Conservation (phyloP, 2,329 filamentous ascomycete species). For the Lachnellula subtilissima region DNA sequence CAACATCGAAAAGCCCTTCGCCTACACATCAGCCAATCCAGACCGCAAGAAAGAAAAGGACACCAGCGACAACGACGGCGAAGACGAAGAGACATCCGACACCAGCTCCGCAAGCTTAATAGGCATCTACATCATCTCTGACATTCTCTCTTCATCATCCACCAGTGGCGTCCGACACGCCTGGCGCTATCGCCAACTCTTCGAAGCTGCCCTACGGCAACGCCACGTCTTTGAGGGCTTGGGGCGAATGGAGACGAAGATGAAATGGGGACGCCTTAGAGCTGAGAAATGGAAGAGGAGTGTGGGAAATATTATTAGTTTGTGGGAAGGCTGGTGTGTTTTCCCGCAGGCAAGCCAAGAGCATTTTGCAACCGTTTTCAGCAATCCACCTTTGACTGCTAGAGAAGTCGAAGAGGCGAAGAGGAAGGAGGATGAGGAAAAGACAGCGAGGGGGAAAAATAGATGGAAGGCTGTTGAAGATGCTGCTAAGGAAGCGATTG, state of each 20-base stretch:
- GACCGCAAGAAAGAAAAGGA: constrained; percentile 39
- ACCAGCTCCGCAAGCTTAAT: constrained; percentile 70
- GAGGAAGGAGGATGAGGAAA: constrained; percentile 29
- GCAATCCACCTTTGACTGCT: constrained; percentile 57
- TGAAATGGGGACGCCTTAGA: constrained; percentile 62
- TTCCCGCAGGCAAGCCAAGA: constrained; percentile 73
- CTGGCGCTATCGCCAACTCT: constrained; percentile 64
- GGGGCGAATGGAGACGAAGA: constrained; percentile 55
- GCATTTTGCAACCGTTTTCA: constrained; percentile 64
- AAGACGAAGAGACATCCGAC: constrained; percentile 50
- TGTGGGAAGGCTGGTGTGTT: constrained; percentile 65
- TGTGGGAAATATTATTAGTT: constrained; percentile 48
- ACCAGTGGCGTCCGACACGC: constrained; percentile 60
- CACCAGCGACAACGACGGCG: constrained; percentile 34
- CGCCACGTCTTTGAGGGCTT: constrained; percentile 59
- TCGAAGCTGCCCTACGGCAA: constrained; percentile 56
- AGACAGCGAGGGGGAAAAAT: constrained; percentile 26
- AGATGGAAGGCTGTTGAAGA: constrained; percentile 36
- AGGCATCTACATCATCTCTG: constrained; percentile 71
- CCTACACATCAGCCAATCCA: constrained; percentile 66
- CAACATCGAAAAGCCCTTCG: constrained; percentile 75
- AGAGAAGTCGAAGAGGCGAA: constrained; percentile 33
- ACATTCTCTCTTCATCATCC: constrained; percentile 61
- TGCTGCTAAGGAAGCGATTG: constrained; percentile 30
- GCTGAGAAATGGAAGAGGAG: constrained; percentile 63